Conservation (phyloP, 495 filamentous ascomycete genomes). For the Xylaria longipes region DNA sequence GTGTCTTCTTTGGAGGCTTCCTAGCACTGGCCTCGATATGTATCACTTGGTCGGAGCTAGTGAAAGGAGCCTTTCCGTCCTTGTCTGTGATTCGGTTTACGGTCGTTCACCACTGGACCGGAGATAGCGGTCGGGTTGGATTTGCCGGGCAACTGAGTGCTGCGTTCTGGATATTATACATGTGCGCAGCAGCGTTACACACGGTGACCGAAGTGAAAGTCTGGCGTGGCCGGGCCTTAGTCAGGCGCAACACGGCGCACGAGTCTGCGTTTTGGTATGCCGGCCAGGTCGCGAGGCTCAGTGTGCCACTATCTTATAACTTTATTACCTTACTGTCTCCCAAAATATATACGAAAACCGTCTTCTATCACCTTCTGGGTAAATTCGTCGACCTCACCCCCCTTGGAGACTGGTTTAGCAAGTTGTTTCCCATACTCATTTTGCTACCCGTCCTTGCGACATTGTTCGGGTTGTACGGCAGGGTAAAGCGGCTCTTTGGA, state of each 20-base stretch:
- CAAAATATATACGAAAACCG: conserved; percentile 69
- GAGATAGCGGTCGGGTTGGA: conserved; percentile 70
- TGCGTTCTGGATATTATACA: conserved; percentile 89
- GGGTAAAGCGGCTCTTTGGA: conserved; percentile 75
- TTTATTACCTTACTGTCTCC: conserved; percentile 86
- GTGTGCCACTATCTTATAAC: conserved; percentile 92
- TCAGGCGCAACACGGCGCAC: conserved; percentile 85
- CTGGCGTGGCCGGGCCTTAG: conserved; percentile 91
- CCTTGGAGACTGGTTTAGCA: conserved; percentile 83
- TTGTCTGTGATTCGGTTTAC: conserved; percentile 85
- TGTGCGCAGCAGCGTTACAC: conserved; percentile 81
- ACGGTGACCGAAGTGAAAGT: conserved; percentile 89
- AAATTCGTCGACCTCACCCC: conserved; percentile 82
- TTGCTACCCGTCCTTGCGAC: conserved; percentile 83
- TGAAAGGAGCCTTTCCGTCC: conserved; percentile 75
- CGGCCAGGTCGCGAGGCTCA: conserved; percentile 84
- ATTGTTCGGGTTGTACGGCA: conserved; percentile 84
- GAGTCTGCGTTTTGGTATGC: conserved; percentile 96
- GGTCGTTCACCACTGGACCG: conserved; percentile 76
- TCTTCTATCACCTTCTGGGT: conserved; percentile 88
- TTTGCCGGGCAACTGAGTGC: conserved; percentile 85
- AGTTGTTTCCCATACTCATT: conserved; percentile 85
- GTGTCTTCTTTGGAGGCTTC: conserved; percentile 65
- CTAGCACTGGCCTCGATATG: conserved; percentile 76
- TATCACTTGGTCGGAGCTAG: conserved; percentile 90